Conservation (phyloP, 2,329 filamentous ascomycete genomes). For the Coniochaeta pulveracea region DNA sequence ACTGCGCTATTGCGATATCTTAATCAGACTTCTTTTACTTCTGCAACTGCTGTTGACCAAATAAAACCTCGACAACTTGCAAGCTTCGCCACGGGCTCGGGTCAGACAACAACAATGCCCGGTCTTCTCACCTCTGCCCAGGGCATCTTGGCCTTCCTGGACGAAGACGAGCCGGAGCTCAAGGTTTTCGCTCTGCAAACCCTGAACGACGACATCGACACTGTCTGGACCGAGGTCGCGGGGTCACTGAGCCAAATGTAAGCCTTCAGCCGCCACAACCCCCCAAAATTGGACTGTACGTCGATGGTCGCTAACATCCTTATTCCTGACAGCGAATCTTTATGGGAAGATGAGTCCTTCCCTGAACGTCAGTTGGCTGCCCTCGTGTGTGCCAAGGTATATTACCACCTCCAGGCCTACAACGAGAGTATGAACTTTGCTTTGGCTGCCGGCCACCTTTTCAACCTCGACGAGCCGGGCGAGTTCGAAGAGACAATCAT, state of each 20-base stretch:
- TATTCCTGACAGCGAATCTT: slow-evolving; percentile 62
- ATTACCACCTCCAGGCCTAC: slow-evolving; percentile 97
- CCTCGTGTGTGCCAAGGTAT: slow-evolving; percentile 91
- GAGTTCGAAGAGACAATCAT: slow-evolving; percentile 99
- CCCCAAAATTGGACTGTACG: background rate
- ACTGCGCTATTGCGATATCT: no score
- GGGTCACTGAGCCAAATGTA: slow-evolving; percentile 90
- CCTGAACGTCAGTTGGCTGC: slow-evolving; percentile 89
- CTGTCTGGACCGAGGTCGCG: slow-evolving; percentile 95
- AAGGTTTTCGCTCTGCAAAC: slow-evolving; percentile 91
- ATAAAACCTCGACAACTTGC: no score
- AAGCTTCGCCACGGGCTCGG: slow-evolving; percentile 4
- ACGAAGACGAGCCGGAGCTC: slow-evolving; percentile 88
- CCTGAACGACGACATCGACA: slow-evolving; percentile 92
- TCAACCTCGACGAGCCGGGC: slow-evolving; percentile 80
- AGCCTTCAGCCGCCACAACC: slow-evolving; percentile 8
- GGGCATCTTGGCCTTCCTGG: slow-evolving; percentile 77
- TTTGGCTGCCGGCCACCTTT: slow-evolving; percentile 85
- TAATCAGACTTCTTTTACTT: no score
- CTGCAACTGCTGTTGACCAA: no score
- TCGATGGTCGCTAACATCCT: background rate
- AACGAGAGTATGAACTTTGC: slow-evolving; percentile 99
- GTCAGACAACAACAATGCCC: slow-evolving; percentile 53
- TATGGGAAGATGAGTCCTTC: slow-evolving; percentile 94
- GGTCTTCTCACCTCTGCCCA: slow-evolving; percentile 79